Percentiles rank a stretch among this genome's conserved stretches.
Evolutionary conservation across 495 filamentous ascomycete genomes (phyloP).

Genomic region (Pyrenula aspistea): DNA sequence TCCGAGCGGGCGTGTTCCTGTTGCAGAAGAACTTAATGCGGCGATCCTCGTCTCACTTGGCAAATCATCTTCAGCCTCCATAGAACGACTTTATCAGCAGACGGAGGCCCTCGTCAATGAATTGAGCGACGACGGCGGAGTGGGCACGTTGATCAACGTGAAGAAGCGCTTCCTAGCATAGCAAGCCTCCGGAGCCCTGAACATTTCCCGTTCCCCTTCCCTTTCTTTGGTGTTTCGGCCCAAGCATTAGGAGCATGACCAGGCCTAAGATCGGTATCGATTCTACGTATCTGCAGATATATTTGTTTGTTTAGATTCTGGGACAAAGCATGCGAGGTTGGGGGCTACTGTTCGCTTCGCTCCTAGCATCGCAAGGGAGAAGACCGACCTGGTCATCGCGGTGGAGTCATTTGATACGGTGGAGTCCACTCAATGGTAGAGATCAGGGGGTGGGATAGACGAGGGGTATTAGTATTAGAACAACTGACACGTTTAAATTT

Average conservation of each 20-base stretch:
- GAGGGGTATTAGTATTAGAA: not conserved
- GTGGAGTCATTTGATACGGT: not conserved
- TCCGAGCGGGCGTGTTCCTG: constrained; percentile 56
- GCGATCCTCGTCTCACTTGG: constrained; percentile 87
- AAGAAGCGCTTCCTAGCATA: constrained; percentile 19
- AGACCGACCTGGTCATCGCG: not conserved
- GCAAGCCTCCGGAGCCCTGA: not conserved
- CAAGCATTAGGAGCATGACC: not conserved
- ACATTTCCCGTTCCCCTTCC: too few relatives aligned
- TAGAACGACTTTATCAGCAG: constrained; percentile 81
- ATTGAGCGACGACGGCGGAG: constrained; percentile 69
- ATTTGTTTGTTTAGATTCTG: not conserved
- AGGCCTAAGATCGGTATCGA: not conserved
- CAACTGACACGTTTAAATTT: not conserved
- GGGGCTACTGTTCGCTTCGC: not conserved
- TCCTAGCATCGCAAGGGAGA: not conserved
- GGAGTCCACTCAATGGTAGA: not conserved
- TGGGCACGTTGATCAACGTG: constrained; percentile 81
- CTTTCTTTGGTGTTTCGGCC: too few relatives aligned
- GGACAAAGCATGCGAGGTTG: not conserved
- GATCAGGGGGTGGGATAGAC: not conserved
- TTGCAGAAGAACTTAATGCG: constrained; percentile 90
- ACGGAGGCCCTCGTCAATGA: constrained; percentile 76
- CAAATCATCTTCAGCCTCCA: constrained; percentile 73
- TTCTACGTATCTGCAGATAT: not conserved